Conservation (phyloP, 164 flowering plant genomes). For the Stephania yunnanensis region DNA sequence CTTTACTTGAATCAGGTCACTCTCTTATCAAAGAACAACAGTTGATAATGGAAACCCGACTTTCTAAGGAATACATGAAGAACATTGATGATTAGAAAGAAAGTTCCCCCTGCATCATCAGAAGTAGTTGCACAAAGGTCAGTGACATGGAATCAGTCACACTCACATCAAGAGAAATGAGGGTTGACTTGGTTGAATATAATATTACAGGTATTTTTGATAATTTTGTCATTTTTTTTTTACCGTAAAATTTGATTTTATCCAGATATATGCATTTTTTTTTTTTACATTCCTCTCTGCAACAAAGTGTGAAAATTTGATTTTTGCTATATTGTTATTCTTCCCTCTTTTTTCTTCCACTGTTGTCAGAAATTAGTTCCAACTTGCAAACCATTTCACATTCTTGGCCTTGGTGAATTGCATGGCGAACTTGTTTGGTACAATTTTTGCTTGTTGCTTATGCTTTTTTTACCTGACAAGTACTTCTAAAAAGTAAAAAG, state of each 20-base stretch:
- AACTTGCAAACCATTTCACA: too few relatives aligned
- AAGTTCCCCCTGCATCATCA: background rate
- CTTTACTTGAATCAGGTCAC: slow-evolving; percentile 78
- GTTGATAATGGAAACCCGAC: slow-evolving; percentile 62
- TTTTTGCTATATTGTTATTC: too few relatives aligned
- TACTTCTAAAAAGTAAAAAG: too few relatives aligned
- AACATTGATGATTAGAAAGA: slow-evolving; percentile 51
- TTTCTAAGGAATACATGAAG: slow-evolving; percentile 91
- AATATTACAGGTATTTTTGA: background rate
- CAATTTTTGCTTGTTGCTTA: too few relatives aligned
- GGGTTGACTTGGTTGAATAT: background rate
- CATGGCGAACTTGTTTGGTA: too few relatives aligned
- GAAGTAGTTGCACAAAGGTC: background rate
- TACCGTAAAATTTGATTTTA: too few relatives aligned
- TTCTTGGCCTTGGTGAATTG: too few relatives aligned
- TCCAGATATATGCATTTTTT: too few relatives aligned
- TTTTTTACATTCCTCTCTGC: too few relatives aligned
- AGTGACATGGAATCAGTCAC: background rate
- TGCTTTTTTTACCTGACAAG: too few relatives aligned
- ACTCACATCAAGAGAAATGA: background rate
- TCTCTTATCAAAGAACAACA: slow-evolving; percentile 74
- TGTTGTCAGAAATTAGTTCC: background rate
- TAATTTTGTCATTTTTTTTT: background rate
- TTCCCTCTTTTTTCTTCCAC: background rate
- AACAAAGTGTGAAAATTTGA: too few relatives aligned